phyloP scores from a whole-genome alignment of 768 basidiomycete genomes.

The Hysterangium stoloniferum region DNA sequence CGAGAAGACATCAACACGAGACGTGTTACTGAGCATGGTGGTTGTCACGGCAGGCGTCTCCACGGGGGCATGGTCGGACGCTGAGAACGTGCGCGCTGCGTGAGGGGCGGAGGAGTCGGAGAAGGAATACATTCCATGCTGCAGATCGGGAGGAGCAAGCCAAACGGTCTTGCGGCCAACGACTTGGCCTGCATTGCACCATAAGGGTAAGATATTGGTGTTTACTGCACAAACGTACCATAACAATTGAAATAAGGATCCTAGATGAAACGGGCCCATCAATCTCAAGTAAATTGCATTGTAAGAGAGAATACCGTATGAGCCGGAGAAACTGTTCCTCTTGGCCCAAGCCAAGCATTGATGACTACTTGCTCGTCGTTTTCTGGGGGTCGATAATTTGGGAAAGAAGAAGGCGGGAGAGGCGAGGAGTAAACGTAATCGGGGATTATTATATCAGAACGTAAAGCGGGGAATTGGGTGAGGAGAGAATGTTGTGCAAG shows the following conservation, averaged over 20 bases:
- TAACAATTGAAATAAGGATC: conserved; percentile 94
- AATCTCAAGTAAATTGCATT: conserved; percentile 8
- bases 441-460: conserved; percentile 71
- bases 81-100: not conserved
- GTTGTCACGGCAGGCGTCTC: conserved; percentile 19
- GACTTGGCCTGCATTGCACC: conserved; percentile 79
- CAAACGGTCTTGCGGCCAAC: conserved; percentile 87
- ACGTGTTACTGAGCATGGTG: conserved; percentile 71
- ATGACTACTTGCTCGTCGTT: conserved; percentile 60
- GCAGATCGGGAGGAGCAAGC: conserved; percentile 69
- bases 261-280: conserved; percentile 30
- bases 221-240: conserved; percentile 55
- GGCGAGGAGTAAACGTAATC: conserved; percentile 79
- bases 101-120: conserved; percentile 16
- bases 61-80: not conserved
- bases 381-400: conserved; percentile 53
- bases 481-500: conserved; percentile 89
- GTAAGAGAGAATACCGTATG: conserved; percentile 50
- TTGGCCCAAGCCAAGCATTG: conserved; percentile 80
- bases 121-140: conserved; percentile 49
- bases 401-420: conserved; percentile 32
- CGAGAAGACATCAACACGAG: conserved; percentile 72
- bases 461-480: conserved; percentile 72
- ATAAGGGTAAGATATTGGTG: conserved; percentile 7
- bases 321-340: conserved; percentile 75